Evolutionary conservation across 148 eudicot species (phyloP).

Genomic region (Vaccinium macrocarpon): DNA sequence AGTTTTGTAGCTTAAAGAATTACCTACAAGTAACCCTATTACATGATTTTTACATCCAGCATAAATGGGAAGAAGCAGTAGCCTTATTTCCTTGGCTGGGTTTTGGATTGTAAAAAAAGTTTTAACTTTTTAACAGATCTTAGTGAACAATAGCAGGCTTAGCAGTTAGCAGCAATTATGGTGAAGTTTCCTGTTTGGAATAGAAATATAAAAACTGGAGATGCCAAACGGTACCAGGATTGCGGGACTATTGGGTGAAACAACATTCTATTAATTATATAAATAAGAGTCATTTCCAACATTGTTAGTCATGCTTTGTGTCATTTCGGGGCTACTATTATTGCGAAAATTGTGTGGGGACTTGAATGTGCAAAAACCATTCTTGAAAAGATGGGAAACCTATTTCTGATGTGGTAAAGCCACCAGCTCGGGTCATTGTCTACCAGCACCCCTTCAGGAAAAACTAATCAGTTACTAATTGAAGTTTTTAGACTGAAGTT

Average conservation of each 20-base stretch:
- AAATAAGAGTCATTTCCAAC: neutral
- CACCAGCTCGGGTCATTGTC: conserved; percentile 5
- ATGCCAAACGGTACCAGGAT: neutral
- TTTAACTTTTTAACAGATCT: neutral
- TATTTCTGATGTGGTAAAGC: conserved; percentile 4
- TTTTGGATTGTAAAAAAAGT: neutral
- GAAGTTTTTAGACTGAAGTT: neutral
- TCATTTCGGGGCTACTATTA: neutral
- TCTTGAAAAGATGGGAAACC: neutral
- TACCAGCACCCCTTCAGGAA: neutral
- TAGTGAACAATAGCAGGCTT: neutral
- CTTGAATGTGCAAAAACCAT: neutral
- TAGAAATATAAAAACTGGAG: neutral
- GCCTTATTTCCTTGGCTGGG: conserved; percentile 8
- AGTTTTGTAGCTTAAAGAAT: neutral
- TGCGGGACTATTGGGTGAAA: neutral
- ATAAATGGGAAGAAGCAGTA: neutral
- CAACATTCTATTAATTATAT: neutral
- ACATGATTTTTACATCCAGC: neutral
- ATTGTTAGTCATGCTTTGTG: neutral
- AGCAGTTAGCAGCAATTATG: neutral
- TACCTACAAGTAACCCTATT: neutral
- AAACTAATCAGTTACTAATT: neutral
- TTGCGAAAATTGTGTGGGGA: neutral
- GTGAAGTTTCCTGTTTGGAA: neutral